Conservation (phyloP, 2,329 filamentous ascomycete species). For the Pseudofabraea citricarpa region DNA sequence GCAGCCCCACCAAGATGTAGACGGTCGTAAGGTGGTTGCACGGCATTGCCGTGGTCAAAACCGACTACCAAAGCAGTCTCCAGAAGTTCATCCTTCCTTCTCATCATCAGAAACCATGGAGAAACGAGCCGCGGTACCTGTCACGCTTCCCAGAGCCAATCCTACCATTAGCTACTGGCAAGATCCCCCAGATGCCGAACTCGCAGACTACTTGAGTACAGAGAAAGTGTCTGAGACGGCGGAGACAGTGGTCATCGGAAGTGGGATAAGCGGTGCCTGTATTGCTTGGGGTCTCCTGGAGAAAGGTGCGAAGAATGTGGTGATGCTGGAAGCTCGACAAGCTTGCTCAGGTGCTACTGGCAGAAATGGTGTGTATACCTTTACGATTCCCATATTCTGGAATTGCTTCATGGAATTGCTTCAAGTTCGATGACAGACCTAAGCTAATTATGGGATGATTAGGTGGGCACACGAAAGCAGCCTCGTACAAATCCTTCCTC, state of each 20-base stretch:
- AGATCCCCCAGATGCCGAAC: conserved; percentile 22
- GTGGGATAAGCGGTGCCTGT: conserved; percentile 18
- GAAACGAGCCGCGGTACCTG: conserved; percentile 12
- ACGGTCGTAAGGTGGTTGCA: neutral
- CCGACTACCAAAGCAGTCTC: neutral
- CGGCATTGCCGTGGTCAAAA: neutral
- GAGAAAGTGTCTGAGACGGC: conserved; percentile 9
- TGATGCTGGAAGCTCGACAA: conserved; percentile 31
- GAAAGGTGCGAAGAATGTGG: conserved; percentile 15
- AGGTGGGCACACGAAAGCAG: conserved; percentile 29
- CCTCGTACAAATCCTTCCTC: conserved; percentile 24
- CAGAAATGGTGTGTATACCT: conserved; percentile 25
- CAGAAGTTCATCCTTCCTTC: too few relatives aligned
- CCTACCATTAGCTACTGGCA: conserved; percentile 32
- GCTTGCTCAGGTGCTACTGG: conserved; percentile 31
- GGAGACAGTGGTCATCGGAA: conserved; percentile 18
- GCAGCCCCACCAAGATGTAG: neutral
- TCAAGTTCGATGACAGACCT: too few relatives aligned
- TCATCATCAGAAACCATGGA: conserved; percentile 13
- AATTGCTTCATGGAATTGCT: too few relatives aligned
- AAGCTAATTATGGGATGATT: neutral
- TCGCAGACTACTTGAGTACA: conserved; percentile 25
- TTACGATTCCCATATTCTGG: neutral
- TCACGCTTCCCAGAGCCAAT: conserved; percentile 25
- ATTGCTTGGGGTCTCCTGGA: conserved; percentile 21